These are phyloP conservation scores for Carex kokanica DNA, from an alignment of 176 grass and related monocot species.

Conservation along the genomic window DNA sequence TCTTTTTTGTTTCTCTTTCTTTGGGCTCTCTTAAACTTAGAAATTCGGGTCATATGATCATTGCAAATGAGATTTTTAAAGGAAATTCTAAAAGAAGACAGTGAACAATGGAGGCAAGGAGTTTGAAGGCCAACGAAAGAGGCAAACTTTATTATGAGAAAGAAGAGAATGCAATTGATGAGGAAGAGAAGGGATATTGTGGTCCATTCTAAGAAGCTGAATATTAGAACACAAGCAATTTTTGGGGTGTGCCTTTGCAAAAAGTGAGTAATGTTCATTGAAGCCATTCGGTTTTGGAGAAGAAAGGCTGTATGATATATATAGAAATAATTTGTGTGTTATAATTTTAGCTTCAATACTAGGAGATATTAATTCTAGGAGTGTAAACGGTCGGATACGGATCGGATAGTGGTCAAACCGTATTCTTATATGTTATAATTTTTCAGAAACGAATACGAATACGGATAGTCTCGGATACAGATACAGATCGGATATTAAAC, in stretches of 20 bases:
- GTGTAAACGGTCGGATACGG: no score
- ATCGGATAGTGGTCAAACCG: no score
- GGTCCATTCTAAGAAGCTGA: conserved; percentile 31
- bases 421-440: no score
- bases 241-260: conserved; percentile 18
- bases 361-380: no score
- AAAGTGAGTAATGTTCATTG: conserved; percentile 22
- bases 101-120: conserved; percentile 4
- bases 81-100: background rate
- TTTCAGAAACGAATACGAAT: no score
- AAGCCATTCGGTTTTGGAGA: conserved; percentile 23
- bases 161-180: conserved; percentile 33
- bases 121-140: conserved; percentile 26
- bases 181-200: conserved; percentile 34
- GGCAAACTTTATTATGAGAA: conserved; percentile 34
- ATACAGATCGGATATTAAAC: no score
- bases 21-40: background rate
- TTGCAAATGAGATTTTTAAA: background rate
- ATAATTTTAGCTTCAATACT: background rate
- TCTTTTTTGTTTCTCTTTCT: background rate
- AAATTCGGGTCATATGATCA: background rate
- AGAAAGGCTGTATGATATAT: background rate
- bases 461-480: no score
- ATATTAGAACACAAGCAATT: conserved; percentile 21
- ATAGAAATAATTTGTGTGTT: background rate